Percentiles rank a stretch among this genome's conserved stretches.
These are phyloP conservation scores for Colletotrichum abscissum DNA, from an alignment of 2,329 filamentous ascomycete species.

Conservation along the genomic window DNA sequence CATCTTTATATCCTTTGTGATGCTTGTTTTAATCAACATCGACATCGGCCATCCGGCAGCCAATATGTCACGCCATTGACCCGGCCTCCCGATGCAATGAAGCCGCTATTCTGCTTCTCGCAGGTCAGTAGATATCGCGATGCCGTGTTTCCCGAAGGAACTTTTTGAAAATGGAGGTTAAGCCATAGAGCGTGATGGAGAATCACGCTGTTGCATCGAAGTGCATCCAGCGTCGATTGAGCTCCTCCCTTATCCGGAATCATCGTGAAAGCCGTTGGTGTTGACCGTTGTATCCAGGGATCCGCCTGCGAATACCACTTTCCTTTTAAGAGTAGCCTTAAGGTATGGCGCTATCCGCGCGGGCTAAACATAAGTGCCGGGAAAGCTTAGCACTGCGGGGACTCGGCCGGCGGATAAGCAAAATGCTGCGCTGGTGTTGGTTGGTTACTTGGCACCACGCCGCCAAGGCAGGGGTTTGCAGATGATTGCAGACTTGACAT, in stretches of 20 bases:
- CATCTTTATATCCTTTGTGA: slow-evolving; percentile 8
- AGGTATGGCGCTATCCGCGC: background rate
- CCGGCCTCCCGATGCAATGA: background rate
- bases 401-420: slow-evolving; percentile 1
- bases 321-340: slow-evolving; percentile 15
- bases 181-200: background rate
- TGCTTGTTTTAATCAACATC: background rate
- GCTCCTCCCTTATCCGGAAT: slow-evolving; percentile 29
- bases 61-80: background rate
- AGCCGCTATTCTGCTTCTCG: slow-evolving; percentile 21
- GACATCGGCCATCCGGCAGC: background rate
- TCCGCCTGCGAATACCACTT: slow-evolving; percentile 23
- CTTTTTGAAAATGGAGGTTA: background rate
- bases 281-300: background rate
- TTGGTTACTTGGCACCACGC: background rate
- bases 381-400: background rate
- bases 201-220: background rate
- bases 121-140: slow-evolving; percentile 23
- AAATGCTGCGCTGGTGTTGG: background rate
- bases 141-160: slow-evolving; percentile 16
- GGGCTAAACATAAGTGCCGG: slow-evolving; percentile 17
- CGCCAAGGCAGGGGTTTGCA: slow-evolving; percentile 9
- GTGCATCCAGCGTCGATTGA: background rate
- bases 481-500: background rate
- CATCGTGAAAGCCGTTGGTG: slow-evolving; percentile 13